Evolutionary conservation across 352 stramenopile genomes (phyloP).

Genomic region (Aphanomyces cochlioides): DNA sequence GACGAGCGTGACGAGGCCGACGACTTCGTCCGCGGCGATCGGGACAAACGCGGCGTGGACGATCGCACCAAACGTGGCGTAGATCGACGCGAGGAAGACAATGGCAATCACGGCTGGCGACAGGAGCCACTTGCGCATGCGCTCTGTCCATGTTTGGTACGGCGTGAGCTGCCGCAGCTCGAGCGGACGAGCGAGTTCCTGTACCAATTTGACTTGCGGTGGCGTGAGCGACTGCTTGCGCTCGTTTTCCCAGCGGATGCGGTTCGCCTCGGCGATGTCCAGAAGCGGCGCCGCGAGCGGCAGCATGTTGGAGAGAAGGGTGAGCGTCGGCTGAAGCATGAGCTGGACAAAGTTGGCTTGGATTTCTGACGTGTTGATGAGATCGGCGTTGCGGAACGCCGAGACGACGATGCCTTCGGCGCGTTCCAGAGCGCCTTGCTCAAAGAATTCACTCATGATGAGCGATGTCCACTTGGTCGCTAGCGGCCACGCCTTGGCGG

Average conservation of each 20-base stretch:
- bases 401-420: conserved; percentile 33
- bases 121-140: not conserved
- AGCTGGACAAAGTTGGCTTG: conserved; percentile 29
- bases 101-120: conserved; percentile 29
- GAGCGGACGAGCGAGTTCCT: conserved; percentile 8
- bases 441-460: conserved; percentile 40
- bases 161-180: not conserved
- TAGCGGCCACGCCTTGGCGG: conserved; percentile 32
- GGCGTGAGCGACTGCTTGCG: not conserved
- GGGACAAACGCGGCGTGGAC: conserved; percentile 74
- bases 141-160: not conserved
- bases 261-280: conserved; percentile 21
- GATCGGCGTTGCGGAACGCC: conserved; percentile 30
- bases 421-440: conserved; percentile 37
- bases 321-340: conserved; percentile 24
- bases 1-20: conserved; percentile 82
- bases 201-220: conserved; percentile 11
- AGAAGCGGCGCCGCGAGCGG: not conserved
- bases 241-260: conserved; percentile 12
- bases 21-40: conserved; percentile 71
- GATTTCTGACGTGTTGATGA: conserved; percentile 28
- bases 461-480: conserved; percentile 33
- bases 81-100: conserved; percentile 90
- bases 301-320: conserved; percentile 10
- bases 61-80: conserved; percentile 91